Percentiles rank a stretch among this genome's conserved stretches.
phyloP scores from a whole-genome alignment of 2,329 filamentous ascomycete species.

The Claviceps quebecensis region DNA sequence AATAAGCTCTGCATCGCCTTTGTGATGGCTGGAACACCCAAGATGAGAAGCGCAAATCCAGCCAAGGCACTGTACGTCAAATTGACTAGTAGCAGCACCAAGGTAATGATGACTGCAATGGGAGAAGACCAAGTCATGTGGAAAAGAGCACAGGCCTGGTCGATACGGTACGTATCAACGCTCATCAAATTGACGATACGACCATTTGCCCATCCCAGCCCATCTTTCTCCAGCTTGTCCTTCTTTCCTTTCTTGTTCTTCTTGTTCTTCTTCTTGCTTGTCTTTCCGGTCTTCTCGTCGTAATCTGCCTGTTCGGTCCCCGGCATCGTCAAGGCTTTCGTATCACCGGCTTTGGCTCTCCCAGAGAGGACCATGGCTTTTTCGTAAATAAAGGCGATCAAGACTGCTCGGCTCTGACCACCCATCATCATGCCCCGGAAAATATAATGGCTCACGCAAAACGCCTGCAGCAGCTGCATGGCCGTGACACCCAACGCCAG shows the following conservation, averaged over 20 bases:
- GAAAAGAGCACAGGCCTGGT: slow-evolving; percentile 77
- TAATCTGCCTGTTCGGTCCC: slow-evolving; percentile 35
- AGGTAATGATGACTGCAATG: slow-evolving; percentile 61
- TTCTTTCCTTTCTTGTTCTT: slow-evolving; percentile 23
- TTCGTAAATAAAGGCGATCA: slow-evolving; percentile 81
- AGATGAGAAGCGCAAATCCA: slow-evolving; percentile 68
- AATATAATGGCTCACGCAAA: slow-evolving; percentile 81
- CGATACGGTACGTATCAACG: slow-evolving; percentile 84
- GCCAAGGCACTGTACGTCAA: slow-evolving; percentile 80
- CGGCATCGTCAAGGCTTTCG: slow-evolving; percentile 15
- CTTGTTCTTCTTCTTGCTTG: slow-evolving; percentile 14
- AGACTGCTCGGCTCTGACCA: slow-evolving; percentile 63
- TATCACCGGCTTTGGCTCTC: slow-evolving; percentile 71
- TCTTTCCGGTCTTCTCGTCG: slow-evolving; percentile 27
- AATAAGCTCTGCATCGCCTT: slow-evolving; percentile 66
- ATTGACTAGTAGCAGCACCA: slow-evolving; percentile 72
- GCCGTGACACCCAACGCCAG: slow-evolving; percentile 69
- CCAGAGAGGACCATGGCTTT: slow-evolving; percentile 85
- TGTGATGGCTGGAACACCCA: slow-evolving; percentile 66
- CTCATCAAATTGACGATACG: slow-evolving; percentile 89
- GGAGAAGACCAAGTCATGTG: slow-evolving; percentile 87
- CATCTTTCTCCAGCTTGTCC: slow-evolving; percentile 36
- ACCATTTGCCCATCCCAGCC: slow-evolving; percentile 81
- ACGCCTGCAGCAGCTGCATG: slow-evolving; percentile 74
- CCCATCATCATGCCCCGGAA: slow-evolving; percentile 87